Percentiles rank a stretch among this genome's conserved stretches.
These are phyloP conservation scores for Nemania serpens DNA, from an alignment of 2,329 filamentous ascomycete species.

Conservation along the genomic window DNA sequence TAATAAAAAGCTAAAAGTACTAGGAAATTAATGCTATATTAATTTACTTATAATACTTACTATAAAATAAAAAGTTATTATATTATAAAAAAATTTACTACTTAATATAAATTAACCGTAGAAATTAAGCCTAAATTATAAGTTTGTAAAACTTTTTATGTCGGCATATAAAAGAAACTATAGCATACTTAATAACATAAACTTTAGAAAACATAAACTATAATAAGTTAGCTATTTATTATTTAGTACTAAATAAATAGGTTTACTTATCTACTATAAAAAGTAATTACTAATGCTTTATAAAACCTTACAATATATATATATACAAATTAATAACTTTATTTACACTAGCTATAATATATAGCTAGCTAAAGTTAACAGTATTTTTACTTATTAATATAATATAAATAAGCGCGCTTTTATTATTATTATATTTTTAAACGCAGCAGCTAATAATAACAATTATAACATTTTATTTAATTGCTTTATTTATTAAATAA, in stretches of 20 bases:
- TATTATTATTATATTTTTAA: constrained; percentile 4
- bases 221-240: background rate
- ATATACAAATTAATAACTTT: background rate
- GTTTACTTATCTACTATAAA: background rate
- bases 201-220: background rate
- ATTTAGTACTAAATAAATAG: background rate
- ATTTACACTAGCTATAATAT: constrained; percentile 3
- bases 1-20: background rate
- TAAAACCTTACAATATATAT: background rate
- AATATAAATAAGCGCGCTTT: background rate
- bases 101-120: constrained; percentile 1
- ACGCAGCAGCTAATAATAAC: background rate
- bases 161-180: background rate
- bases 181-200: background rate
- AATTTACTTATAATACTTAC: background rate
- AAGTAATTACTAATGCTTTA: background rate
- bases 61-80: background rate
- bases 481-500: background rate
- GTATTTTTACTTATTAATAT: constrained; percentile 1
- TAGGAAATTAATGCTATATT: background rate
- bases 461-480: background rate
- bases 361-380: background rate
- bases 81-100: background rate
- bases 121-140: background rate
- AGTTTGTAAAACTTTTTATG: constrained; percentile 3